A percentile compares a stretch with the other conserved stretches of the same genome.
Evolutionary conservation across 495 filamentous ascomycete species (phyloP).

Genomic region (Xylaria flabelliformis): DNA sequence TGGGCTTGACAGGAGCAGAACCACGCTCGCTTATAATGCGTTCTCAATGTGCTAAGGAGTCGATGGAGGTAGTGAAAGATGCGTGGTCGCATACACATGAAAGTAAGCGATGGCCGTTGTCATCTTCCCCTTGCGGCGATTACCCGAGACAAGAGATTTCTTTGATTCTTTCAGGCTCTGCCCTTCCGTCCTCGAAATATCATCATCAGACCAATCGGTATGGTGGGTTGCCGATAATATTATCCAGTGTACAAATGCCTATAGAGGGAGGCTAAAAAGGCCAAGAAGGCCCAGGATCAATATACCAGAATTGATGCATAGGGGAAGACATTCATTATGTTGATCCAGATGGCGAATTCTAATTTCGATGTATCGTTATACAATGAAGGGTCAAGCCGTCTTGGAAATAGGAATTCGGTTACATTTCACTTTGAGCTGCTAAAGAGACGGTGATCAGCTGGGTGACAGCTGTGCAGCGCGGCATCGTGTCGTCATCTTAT

Average conservation of each 20-base stretch:
- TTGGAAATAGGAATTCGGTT: neutral
- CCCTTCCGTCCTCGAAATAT: neutral
- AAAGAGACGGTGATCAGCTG: neutral
- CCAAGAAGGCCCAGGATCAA: neutral
- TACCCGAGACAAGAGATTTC: neutral
- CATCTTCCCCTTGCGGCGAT: neutral
- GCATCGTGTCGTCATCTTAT: constrained; percentile 3
- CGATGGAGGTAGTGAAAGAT: neutral
- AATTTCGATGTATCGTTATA: neutral
- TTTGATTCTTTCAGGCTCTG: neutral
- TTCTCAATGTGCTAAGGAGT: neutral
- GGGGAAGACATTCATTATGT: neutral
- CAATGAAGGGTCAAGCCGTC: neutral
- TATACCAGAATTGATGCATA: neutral
- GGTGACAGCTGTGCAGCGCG: neutral
- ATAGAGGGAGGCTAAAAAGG: neutral
- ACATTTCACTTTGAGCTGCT: neutral
- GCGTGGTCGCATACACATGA: constrained; percentile 4
- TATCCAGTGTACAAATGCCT: neutral
- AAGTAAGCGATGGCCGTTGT: neutral
- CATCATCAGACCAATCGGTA: neutral
- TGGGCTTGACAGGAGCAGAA: neutral
- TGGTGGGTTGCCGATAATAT: neutral
- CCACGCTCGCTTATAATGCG: neutral
- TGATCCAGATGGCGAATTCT: neutral